A percentile compares a stretch with the other conserved stretches of the same genome.
Conservation (phyloP, 2,329 filamentous ascomycete species). For the Fusarium clavum region DNA sequence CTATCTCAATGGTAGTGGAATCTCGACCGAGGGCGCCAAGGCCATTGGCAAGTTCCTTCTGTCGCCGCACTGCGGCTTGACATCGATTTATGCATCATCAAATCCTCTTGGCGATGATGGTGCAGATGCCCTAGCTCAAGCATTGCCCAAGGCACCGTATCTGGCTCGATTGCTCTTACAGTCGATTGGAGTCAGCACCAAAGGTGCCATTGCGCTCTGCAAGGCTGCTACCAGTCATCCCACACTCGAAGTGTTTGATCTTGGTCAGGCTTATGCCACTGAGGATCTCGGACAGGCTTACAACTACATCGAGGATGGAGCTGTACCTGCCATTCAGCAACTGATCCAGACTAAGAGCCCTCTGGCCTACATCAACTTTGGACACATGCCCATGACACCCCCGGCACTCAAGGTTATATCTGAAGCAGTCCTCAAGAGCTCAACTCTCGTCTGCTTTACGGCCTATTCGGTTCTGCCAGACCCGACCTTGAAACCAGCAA, state of each 20-base stretch:
- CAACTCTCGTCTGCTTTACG: constrained; percentile 53
- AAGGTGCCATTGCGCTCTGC: constrained; percentile 54
- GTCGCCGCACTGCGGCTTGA: constrained; percentile 50
- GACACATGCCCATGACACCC: constrained; percentile 52
- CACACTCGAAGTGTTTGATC: constrained; percentile 54
- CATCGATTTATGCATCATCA: constrained; percentile 53
- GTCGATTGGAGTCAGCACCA: constrained; percentile 57
- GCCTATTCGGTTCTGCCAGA: constrained; percentile 54
- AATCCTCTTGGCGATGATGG: constrained; percentile 54
- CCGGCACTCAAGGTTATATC: constrained; percentile 46
- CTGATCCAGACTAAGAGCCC: constrained; percentile 49
- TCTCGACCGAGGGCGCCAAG: constrained; percentile 47
- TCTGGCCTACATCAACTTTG: constrained; percentile 58
- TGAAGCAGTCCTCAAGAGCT: constrained; percentile 46
- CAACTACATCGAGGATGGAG: constrained; percentile 59
- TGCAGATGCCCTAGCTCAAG: constrained; percentile 46
- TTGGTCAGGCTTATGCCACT: constrained; percentile 61
- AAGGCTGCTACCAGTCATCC: constrained; percentile 51
- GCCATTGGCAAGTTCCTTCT: constrained; percentile 51
- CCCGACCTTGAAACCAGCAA: constrained; percentile 29
- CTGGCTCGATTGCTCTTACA: constrained; percentile 55
- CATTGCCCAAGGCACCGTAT: constrained; percentile 49
- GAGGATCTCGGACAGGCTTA: constrained; percentile 58
- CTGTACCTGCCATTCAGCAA: constrained; percentile 49
- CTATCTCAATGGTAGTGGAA: constrained; percentile 54